A percentile compares a stretch with the other conserved stretches of the same genome.
Evolutionary conservation across 148 eudicot genomes (phyloP).

Genomic region (Vaccinium corymbosum): DNA sequence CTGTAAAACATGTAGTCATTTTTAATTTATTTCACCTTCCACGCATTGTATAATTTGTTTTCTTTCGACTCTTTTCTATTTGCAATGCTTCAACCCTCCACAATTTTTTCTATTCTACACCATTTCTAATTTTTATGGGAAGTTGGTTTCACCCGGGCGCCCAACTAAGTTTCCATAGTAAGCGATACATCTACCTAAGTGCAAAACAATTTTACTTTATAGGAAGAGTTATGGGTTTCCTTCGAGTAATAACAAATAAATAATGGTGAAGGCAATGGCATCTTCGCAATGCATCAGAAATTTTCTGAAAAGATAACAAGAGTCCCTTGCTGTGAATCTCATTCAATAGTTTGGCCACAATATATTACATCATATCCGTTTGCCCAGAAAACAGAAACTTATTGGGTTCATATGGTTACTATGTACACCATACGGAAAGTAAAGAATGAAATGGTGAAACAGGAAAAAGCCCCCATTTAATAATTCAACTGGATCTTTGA

Average conservation of each 20-base stretch:
- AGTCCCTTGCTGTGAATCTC: neutral
- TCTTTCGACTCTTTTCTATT: no score
- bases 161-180: no score
- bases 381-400: neutral
- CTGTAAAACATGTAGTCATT: neutral
- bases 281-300: neutral
- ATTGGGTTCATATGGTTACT: slow-evolving; percentile 14
- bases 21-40: no score
- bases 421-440: slow-evolving; percentile 51
- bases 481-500: neutral
- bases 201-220: neutral
- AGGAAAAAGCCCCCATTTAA: neutral
- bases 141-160: no score
- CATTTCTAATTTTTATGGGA: no score
- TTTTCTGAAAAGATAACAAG: neutral
- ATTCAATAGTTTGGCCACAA: neutral
- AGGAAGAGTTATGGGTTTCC: neutral
- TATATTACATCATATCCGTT: neutral
- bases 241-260: neutral
- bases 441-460: slow-evolving; percentile 37
- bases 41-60: no score
- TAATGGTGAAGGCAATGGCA: neutral
- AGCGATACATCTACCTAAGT: neutral
- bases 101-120: no score
- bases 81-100: no score